phyloP scores from a whole-genome alignment of 352 stramenopile genomes.

The Hyaloperonospora brassicae region DNA sequence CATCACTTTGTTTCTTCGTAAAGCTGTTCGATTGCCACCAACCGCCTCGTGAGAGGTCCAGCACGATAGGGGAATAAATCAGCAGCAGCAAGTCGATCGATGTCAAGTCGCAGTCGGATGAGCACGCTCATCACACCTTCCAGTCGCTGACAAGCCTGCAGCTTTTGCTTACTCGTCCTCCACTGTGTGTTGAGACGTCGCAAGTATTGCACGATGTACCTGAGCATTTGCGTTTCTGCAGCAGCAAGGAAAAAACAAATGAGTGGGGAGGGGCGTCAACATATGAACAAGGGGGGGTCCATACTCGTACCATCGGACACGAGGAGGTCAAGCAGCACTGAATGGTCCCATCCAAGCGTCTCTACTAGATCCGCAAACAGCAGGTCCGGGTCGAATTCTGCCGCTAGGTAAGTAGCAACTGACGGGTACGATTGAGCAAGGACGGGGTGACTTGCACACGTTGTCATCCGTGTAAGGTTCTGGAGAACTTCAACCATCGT shows the following conservation, averaged over 20 bases:
- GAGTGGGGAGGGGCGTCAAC: neutral
- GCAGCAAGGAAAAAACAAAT: conserved; percentile 2
- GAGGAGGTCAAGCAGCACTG: conserved; percentile 62
- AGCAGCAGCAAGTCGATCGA: conserved; percentile 36
- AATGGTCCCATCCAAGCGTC: conserved; percentile 44
- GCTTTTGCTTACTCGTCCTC: conserved; percentile 16
- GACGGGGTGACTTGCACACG: neutral
- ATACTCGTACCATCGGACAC: conserved; percentile 49
- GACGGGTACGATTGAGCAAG: conserved; percentile 1
- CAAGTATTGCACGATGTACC: conserved; percentile 53
- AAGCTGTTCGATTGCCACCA: conserved; percentile 41
- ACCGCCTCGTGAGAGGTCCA: conserved; percentile 35
- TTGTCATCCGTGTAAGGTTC: conserved; percentile 27
- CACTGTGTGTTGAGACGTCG: conserved; percentile 30
- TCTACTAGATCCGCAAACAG: conserved; percentile 51
- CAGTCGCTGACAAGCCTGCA: conserved; percentile 20
- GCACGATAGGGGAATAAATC: conserved; percentile 52
- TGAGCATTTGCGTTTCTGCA: conserved; percentile 58
- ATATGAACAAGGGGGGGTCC: neutral
- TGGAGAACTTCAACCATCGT: conserved; percentile 57
- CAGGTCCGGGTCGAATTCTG: conserved; percentile 41
- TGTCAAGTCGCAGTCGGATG: conserved; percentile 57
- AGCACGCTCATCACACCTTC: conserved; percentile 42
- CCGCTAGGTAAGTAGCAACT: conserved; percentile 9
- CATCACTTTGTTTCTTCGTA: conserved; percentile 29